Base-by-base conservation (phyloP, 2,329 filamentous ascomycete genomes). In the Trichoderma sp. region DNA sequence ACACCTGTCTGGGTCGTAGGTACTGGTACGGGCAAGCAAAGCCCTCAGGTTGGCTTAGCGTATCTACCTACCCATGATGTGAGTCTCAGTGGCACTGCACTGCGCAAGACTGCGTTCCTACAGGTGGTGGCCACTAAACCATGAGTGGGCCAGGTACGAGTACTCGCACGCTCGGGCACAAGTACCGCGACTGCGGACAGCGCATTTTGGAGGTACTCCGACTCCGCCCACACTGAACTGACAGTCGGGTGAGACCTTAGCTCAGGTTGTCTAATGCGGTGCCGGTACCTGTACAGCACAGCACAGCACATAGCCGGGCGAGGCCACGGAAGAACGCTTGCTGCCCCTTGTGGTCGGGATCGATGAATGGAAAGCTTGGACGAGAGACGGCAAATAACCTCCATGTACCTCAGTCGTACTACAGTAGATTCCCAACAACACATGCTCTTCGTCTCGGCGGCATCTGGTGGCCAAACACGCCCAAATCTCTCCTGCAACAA, bases 111-210 rank as follows among this genome's bases (percentile, higher is more conserved):
- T 24, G 47, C 47, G 47, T 24, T 21, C 47, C n/a, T 21, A 51
- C 36, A 43, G 36, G 36, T 43, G 36, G 36, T 43, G 36, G 47
- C 47, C n/a, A 51, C n/a, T 24, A 21, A 24, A 21, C 47, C 47
- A 21, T 12, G 9, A 15, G 63, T 62, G 70, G 70, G 43, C 61
- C 70, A 71, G 70, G 70, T 56, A 68, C 63, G 63, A 51, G 47
- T 60, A 32, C 57, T 30, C 66, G n/a, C 24, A 21, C 51, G 6
- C 18, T 47, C 39, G 70, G 36, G 63, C 30, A 57, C 70, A 67
- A 67, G 51, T 53, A 69, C 56, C 65, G 65, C 15, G 11, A 34
- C 18, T 32, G 65, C 26, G 51, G 18, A 3, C 18, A 21, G 65
- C n/a, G 14, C 34, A 26, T 57, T 4, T 6, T 15, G 43, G n/a